phyloP scores from a whole-genome alignment of 2,329 filamentous ascomycete species.

The Xylaria sp. region DNA sequence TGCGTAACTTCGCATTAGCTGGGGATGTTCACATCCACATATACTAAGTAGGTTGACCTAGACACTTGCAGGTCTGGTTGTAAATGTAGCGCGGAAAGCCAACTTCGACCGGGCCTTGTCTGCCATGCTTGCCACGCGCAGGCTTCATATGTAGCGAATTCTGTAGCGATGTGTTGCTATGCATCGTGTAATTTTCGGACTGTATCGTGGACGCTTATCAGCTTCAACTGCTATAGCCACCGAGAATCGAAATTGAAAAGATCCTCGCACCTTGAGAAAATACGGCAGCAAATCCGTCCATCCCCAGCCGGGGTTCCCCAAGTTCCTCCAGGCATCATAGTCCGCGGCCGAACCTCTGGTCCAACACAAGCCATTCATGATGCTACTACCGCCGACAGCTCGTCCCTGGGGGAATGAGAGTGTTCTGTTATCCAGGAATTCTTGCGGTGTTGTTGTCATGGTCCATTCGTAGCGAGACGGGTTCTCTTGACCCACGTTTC shows the following conservation, averaged over 20 bases:
- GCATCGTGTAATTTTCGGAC: constrained; percentile 52
- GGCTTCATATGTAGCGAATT: constrained; percentile 45
- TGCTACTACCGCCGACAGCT: constrained; percentile 54
- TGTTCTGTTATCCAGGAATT: constrained; percentile 50
- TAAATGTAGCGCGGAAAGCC: constrained; percentile 54
- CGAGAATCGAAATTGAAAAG: neutral
- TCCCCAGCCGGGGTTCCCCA: constrained; percentile 56
- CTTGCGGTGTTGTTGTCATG: constrained; percentile 47
- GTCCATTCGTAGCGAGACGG: constrained; percentile 47
- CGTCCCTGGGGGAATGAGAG: constrained; percentile 52
- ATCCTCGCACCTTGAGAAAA: constrained; percentile 57
- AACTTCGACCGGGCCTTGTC: constrained; percentile 52
- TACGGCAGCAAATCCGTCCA: constrained; percentile 59
- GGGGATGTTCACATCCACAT: neutral
- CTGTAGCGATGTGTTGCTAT: constrained; percentile 40
- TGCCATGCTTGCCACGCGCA: constrained; percentile 48
- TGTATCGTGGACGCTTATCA: constrained; percentile 34
- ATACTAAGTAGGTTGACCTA: too few relatives aligned
- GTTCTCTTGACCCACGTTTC: constrained; percentile 42
- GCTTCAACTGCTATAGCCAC: neutral
- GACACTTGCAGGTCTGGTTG: constrained; percentile 52
- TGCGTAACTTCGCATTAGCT: constrained; percentile 39
- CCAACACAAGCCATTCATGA: constrained; percentile 56
- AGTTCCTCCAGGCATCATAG: constrained; percentile 56
- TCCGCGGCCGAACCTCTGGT: constrained; percentile 53